phyloP scores from a whole-genome alignment of 179 eudicot species.

The Camellia oleifera region DNA sequence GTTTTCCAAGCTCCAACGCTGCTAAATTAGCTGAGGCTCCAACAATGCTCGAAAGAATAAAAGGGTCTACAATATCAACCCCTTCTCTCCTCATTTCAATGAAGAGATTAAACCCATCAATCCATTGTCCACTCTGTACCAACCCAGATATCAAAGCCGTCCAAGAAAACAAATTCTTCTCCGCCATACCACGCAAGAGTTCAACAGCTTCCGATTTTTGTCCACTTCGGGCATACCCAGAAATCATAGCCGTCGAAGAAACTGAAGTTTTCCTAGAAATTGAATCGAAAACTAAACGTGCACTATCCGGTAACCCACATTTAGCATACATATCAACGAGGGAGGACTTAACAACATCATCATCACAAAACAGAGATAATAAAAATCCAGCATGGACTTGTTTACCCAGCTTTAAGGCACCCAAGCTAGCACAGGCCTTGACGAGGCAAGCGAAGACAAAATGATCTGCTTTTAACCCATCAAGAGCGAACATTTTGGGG shows the following conservation, averaged over 20 bases:
- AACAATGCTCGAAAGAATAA: too few species aligned
- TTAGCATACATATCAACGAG: constrained; percentile 73
- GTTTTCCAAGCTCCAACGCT: too few species aligned
- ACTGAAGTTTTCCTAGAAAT: constrained; percentile 37
- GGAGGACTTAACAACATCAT: constrained; percentile 53
- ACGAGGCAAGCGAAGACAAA: constrained; percentile 57
- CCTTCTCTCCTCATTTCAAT: too few species aligned
- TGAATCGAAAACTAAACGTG: constrained; percentile 41
- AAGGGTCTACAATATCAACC: too few species aligned
- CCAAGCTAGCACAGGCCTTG: constrained; percentile 54
- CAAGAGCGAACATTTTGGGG: constrained; percentile 36
- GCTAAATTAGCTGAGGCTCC: too few species aligned
- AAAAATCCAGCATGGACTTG: constrained; percentile 65
- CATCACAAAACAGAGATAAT: constrained; percentile 23
- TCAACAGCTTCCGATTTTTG: too few species aligned
- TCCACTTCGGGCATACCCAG: too few species aligned
- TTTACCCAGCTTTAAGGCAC: constrained; percentile 39
- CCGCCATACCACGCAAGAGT: too few species aligned
- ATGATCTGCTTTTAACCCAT: constrained; percentile 33
- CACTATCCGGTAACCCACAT: constrained; percentile 45
- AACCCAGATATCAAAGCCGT: too few species aligned
- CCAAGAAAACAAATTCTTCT: too few species aligned
- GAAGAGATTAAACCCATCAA: too few species aligned
- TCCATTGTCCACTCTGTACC: too few species aligned
- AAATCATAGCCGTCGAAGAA: not conserved